phyloP scores from a whole-genome alignment of 345 rosid genomes.

The Capsella bursapastoris region DNA sequence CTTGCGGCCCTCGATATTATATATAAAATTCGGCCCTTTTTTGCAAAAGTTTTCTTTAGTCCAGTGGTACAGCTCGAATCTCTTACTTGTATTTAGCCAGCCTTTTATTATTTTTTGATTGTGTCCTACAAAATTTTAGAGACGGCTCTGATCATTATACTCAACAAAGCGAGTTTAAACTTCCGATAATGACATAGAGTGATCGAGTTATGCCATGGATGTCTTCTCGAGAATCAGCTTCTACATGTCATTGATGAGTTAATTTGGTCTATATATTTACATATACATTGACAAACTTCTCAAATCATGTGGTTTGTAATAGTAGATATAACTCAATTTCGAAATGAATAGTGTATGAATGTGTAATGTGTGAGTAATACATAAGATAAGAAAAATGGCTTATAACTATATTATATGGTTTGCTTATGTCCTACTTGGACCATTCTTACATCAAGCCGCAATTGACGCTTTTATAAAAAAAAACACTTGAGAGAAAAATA shows the following conservation, averaged over 20 bases:
- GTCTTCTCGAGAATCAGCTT: background rate
- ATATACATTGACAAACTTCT: background rate
- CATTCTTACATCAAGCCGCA: conserved; percentile 40
- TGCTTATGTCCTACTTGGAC: conserved; percentile 33
- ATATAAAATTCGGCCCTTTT: no score
- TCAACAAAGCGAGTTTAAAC: background rate
- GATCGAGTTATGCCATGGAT: background rate
- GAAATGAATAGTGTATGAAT: background rate
- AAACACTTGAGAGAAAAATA: conserved; percentile 18
- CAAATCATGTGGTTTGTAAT: background rate
- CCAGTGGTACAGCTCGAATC: no score
- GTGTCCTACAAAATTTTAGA: no score
- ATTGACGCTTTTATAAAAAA: conserved; percentile 36
- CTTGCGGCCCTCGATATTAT: no score
- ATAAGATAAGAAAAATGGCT: background rate
- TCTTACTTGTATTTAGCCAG: no score
- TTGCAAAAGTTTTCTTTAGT: no score
- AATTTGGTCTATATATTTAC: no score
- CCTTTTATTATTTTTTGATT: no score
- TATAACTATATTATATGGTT: background rate
- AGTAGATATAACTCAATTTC: background rate
- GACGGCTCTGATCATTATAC: no score
- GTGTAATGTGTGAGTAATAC: background rate
- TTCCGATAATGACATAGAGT: background rate
- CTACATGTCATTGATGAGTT: background rate